A percentile compares a stretch with the other conserved stretches of the same genome.
These are phyloP conservation scores for Agapanthus africanus DNA, from an alignment of 106 monocot species.

Conservation along the genomic window DNA sequence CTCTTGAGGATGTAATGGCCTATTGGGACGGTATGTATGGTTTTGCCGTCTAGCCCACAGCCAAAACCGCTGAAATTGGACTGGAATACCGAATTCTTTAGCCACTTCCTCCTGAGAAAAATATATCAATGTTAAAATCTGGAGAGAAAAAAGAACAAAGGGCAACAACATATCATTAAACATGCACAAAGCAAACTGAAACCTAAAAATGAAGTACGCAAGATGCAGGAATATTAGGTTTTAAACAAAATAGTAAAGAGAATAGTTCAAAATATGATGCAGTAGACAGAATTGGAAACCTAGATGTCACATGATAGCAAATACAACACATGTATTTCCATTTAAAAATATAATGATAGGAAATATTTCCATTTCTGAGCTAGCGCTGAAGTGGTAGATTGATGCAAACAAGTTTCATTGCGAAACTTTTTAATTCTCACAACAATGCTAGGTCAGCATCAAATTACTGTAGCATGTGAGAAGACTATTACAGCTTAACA, in stretches of 20 bases:
- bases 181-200: not conserved
- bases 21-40: slow-evolving; percentile 94
- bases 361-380: not conserved
- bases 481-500: no score
- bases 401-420: no score
- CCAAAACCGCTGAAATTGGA: slow-evolving; percentile 94
- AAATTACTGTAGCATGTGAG: not conserved
- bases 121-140: not conserved
- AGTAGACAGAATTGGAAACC: not conserved
- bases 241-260: not conserved
- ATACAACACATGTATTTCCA: not conserved
- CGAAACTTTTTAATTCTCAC: no score
- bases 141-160: no score
- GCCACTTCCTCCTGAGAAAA: slow-evolving; percentile 89
- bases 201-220: not conserved
- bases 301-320: not conserved
- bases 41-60: slow-evolving; percentile 98
- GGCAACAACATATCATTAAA: not conserved
- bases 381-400: not conserved
- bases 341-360: not conserved
- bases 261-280: not conserved
- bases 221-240: not conserved
- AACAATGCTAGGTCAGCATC: no score
- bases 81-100: slow-evolving; percentile 84
- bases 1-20: slow-evolving; percentile 68